Base-by-base conservation (phyloP, 768 basidiomycete species). In the Phanerochaete carnosa region DNA sequence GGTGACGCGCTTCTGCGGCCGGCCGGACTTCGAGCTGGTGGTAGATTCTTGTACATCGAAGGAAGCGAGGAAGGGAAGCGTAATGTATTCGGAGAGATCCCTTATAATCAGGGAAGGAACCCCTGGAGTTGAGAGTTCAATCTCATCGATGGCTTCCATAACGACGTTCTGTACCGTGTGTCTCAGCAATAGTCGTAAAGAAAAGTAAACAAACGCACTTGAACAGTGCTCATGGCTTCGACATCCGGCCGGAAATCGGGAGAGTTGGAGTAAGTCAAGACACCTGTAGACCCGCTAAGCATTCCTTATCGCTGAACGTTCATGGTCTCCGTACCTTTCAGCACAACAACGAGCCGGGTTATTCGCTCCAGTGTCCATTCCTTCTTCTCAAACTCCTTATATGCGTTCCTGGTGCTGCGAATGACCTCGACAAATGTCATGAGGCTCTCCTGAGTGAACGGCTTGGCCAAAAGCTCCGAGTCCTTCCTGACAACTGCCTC, bases 201-300 rank as follows among this genome's bases (percentile, higher is more conserved):
- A 32, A 1, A 22, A 16, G 11, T 49, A 19, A 37, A 32, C 2
- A 60, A 22, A 58, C 77, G 39, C 69, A 90, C 90, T 82, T 94
- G 92, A 7, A 93, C 83, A 45, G 92, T 90, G 23, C 86, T 84
- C 37, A 98, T 77, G 23, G 77, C 73, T 68, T 98, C 95, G 45
- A 95, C 79, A 66, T 99, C 96, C 1, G 92, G 89, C 45, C 94
- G 79, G 70, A 93, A 96, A 68, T 96, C 94, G 15, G 90, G 86
- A 0, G 92, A 95, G 58, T 79, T 78, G 1, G 87, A 77, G 68
- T 97, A 97, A 0, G 91, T 95, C 64, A 92, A 75, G 35, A 90
- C 80, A 28, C 87, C 90, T 91, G 63, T 4, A 53, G 9, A 37
- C 19, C 11, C 37, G 6, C 45, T 39, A 19, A 16, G 29, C 23